A percentile compares a stretch with the other conserved stretches of the same genome.
Evolutionary conservation across 2,329 filamentous ascomycete species (phyloP).

Genomic region (Capronia americana): DNA sequence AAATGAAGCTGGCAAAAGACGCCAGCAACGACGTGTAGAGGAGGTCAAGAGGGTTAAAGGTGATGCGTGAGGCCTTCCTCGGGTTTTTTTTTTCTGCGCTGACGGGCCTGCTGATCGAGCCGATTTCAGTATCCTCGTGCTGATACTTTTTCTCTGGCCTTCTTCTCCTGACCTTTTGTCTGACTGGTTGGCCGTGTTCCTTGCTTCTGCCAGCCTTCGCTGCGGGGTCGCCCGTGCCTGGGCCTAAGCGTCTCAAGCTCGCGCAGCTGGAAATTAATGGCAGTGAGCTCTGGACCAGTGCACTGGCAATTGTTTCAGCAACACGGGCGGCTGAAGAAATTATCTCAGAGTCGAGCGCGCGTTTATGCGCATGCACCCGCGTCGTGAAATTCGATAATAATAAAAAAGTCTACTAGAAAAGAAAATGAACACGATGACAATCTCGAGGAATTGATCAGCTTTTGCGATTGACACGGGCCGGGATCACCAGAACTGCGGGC

Average conservation of each 20-base stretch:
- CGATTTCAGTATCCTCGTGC: slow-evolving; percentile 23
- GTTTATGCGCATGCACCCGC: slow-evolving; percentile 5
- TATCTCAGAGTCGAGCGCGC: slow-evolving; percentile 13
- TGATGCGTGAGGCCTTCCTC: slow-evolving; percentile 14
- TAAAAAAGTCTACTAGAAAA: not conserved
- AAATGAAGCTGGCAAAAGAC: not conserved
- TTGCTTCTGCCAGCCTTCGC: slow-evolving; percentile 26
- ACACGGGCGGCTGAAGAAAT: slow-evolving; percentile 31
- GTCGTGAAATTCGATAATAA: slow-evolving; percentile 3
- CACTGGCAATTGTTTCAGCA: slow-evolving; percentile 31
- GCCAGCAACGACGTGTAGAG: slow-evolving; percentile 1
- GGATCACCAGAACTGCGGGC: slow-evolving; percentile 18
- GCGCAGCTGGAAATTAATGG: slow-evolving; percentile 32
- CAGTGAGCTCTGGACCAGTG: slow-evolving; percentile 15
- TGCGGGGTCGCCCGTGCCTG: slow-evolving; percentile 37
- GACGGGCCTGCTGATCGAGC: slow-evolving; percentile 31
- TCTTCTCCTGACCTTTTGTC: slow-evolving; percentile 22
- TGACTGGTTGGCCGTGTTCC: slow-evolving; percentile 27
- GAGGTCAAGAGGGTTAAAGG: not conserved
- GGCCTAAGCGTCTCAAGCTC: slow-evolving; percentile 27
- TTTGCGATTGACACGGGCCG: slow-evolving; percentile 11
- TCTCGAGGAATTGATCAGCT: slow-evolving; percentile 10
- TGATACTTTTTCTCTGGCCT: slow-evolving; percentile 15
- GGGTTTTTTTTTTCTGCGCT: slow-evolving; percentile 14
- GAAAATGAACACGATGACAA: not conserved